phyloP scores from a whole-genome alignment of 2,329 filamentous ascomycete genomes.

The Fusarium sp. region DNA sequence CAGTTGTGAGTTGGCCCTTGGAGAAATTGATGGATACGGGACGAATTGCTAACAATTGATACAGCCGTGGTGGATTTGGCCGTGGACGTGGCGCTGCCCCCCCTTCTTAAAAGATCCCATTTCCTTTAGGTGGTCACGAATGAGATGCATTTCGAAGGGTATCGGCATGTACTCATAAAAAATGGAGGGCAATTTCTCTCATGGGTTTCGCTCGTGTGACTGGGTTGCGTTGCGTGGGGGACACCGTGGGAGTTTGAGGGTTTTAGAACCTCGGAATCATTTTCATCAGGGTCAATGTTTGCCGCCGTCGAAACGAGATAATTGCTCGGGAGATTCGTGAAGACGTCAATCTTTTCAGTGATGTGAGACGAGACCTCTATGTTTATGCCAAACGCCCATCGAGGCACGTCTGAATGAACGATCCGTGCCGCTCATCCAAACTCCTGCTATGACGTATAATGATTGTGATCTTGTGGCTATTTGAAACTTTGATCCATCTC shows the following conservation, averaged over 20 bases:
- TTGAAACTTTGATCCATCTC: not conserved
- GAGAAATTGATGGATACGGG: not conserved
- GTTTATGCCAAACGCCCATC: conserved; percentile 13
- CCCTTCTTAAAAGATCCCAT: conserved; percentile 63
- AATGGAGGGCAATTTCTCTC: conserved; percentile 52
- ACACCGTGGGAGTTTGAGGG: conserved; percentile 57
- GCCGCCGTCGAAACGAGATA: conserved; percentile 48
- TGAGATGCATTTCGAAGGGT: conserved; percentile 54
- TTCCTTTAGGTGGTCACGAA: conserved; percentile 54
- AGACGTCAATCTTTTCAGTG: conserved; percentile 37
- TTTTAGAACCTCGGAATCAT: conserved; percentile 58
- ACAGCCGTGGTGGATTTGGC: conserved; percentile 84
- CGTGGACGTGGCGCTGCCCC: conserved; percentile 84
- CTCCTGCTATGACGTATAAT: not conserved
- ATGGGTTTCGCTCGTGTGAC: conserved; percentile 51
- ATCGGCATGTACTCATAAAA: conserved; percentile 60
- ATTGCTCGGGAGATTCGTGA: conserved; percentile 44
- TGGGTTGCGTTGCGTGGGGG: conserved; percentile 48
- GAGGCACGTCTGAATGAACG: conserved; percentile 21
- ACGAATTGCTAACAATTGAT: conserved; percentile 46
- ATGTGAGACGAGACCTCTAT: conserved; percentile 34
- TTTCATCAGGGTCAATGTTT: conserved; percentile 56
- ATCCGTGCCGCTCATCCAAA: conserved; percentile 2
- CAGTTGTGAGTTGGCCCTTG: conserved; percentile 72
- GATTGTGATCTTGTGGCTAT: conserved; percentile 3